Base-by-base conservation (phyloP, 2,329 filamentous ascomycete genomes). In the Aspergillus tanneri region DNA sequence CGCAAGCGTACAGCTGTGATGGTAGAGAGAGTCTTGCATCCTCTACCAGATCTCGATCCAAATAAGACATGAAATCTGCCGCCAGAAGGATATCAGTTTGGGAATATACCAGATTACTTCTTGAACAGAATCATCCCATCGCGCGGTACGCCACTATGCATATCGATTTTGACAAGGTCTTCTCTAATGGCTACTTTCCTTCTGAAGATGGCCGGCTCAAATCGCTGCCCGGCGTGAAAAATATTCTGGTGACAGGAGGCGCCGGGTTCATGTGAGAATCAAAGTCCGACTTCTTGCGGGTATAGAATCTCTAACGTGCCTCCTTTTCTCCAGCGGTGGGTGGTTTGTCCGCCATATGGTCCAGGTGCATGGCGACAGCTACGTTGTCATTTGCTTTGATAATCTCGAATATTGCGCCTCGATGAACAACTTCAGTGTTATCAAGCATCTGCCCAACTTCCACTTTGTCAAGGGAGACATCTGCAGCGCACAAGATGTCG, bases 341-440 rank as follows among this genome's bases (percentile, higher is more conserved):
- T 92, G 88, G 88, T 79, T 92, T 28, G 86, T 89, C 53, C 84
- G 88, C 52, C 88, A 92, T 70, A 77, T 93, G 43, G 82, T 83
- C 9, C 72, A 88, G 49, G 88, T 84, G 24, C 92, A 92, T 63
- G 80, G 85, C 3, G 66, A 83, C 14, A 10, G 10, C 53, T 92
- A 92, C 76, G 87, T 87, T 62, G 81, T 92, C 53, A 77, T 91
- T 41, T 91, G 86, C 23, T 90, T 91, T 62, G 88, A 92, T 72
- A 92, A 90, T 70, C 77, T 92, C 50, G 88, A 92, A 66, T 90
- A 91, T 72, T 90, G 87, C 72, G 80, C 87, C 5, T 87, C 87
- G 6, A 75, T 89, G 58, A 89, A 90, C 73, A 92, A 92, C 70
- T 89, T 87, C 4, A 78, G 84, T 35, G 76, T 80, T 41, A 78